Evolutionary conservation across 2,329 filamentous ascomycete species (phyloP).

Genomic region (Sclerotiophoma versabilis): DNA sequence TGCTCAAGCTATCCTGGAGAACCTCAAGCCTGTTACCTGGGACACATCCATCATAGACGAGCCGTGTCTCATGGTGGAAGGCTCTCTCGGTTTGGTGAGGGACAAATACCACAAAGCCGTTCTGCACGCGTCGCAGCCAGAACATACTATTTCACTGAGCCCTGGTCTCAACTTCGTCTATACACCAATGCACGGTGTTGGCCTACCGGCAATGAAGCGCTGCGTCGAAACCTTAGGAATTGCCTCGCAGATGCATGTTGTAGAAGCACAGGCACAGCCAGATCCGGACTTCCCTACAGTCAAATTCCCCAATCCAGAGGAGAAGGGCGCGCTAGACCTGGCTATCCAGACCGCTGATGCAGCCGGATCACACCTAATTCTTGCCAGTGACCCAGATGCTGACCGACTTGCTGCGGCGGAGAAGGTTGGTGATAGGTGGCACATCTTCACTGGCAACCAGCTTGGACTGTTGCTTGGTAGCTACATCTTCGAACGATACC

Average conservation of each 20-base stretch:
- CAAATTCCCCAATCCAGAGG: constrained; percentile 70
- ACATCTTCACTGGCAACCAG: constrained; percentile 70
- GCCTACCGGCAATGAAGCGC: constrained; percentile 56
- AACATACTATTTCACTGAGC: constrained; percentile 29
- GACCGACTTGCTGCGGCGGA: constrained; percentile 69
- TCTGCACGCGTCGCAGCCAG: constrained; percentile 47
- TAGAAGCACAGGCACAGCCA: constrained; percentile 61
- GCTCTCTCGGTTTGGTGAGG: constrained; percentile 50
- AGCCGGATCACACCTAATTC: constrained; percentile 58
- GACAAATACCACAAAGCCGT: constrained; percentile 56
- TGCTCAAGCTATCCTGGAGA: constrained; percentile 62
- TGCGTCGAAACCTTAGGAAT: constrained; percentile 51
- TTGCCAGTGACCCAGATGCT: constrained; percentile 71
- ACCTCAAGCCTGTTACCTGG: constrained; percentile 61
- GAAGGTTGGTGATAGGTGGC: constrained; percentile 63
- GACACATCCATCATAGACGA: constrained; percentile 54
- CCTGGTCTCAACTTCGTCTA: constrained; percentile 58
- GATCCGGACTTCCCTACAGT: constrained; percentile 71
- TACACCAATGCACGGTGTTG: constrained; percentile 65
- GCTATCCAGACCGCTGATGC: constrained; percentile 63
- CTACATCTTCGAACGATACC: constrained; percentile 60
- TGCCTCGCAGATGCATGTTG: constrained; percentile 55
- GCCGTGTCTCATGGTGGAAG: constrained; percentile 50
- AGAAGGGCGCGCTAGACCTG: constrained; percentile 67
- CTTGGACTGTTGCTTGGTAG: constrained; percentile 67